These are phyloP conservation scores for Triticum timopheevii DNA, from an alignment of 176 grass and related monocot species.

Conservation along the genomic window DNA sequence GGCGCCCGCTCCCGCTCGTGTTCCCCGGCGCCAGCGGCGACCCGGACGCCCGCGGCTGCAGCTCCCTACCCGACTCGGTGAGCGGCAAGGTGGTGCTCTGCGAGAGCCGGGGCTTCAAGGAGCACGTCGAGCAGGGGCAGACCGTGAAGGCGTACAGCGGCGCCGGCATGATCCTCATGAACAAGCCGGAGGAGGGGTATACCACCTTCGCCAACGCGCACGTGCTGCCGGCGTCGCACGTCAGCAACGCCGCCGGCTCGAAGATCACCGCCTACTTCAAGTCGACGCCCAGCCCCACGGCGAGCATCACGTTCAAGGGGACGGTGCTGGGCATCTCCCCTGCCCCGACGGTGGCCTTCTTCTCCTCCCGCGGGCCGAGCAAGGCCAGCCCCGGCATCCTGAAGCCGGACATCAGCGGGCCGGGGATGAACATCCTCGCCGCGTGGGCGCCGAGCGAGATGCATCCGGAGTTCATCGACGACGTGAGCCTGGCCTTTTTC, in stretches of 20 bases:
- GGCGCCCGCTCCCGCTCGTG: slow-evolving; percentile 40
- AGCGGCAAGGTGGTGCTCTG: slow-evolving; percentile 65
- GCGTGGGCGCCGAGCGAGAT: slow-evolving; percentile 64
- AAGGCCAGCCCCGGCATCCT: slow-evolving; percentile 48
- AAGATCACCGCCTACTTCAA: slow-evolving; percentile 47
- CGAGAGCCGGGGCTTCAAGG: slow-evolving; percentile 31
- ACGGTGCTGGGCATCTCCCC: slow-evolving; percentile 52
- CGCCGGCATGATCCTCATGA: slow-evolving; percentile 67
- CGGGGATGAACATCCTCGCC: slow-evolving; percentile 69
- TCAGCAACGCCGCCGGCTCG: slow-evolving; percentile 41
- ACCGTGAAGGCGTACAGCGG: slow-evolving; percentile 41
- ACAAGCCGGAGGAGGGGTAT: slow-evolving; percentile 46
- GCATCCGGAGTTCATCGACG: slow-evolving; percentile 43
- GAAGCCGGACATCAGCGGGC: slow-evolving; percentile 69
- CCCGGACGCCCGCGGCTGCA: slow-evolving; percentile 30
- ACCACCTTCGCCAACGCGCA: slow-evolving; percentile 62
- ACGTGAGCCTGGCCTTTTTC: slow-evolving; percentile 49
- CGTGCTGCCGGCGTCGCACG: slow-evolving; percentile 52
- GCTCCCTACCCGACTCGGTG: slow-evolving; percentile 48
- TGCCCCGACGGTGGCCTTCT: slow-evolving; percentile 58
- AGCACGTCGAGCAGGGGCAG: slow-evolving; percentile 49
- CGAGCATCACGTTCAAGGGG: slow-evolving; percentile 49
- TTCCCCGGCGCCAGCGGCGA: slow-evolving; percentile 41
- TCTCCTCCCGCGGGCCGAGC: slow-evolving; percentile 67
- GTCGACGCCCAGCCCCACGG: slow-evolving; percentile 46